Evolutionary conservation across 805 yeast species (phyloP).

Genomic region (Candida awuae): DNA sequence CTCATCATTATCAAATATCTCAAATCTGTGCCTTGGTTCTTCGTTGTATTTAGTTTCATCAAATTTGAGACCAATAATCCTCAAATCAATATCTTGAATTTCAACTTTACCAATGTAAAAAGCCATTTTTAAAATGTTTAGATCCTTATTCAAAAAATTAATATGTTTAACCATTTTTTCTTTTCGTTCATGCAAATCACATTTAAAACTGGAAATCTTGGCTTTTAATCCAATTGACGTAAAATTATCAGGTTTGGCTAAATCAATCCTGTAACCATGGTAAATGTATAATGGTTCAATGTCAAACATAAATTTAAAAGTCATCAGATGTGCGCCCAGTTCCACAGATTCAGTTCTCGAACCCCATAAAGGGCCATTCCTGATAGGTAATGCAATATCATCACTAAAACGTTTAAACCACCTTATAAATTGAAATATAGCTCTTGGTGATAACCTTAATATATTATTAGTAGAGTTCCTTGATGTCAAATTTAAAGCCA

Average conservation of each 20-base stretch:
- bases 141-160: constrained; percentile 40
- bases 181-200: constrained; percentile 58
- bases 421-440: constrained; percentile 52
- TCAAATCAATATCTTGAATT: constrained; percentile 47
- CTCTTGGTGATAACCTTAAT: constrained; percentile 63
- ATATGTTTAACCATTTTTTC: constrained; percentile 41
- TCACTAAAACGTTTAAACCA: constrained; percentile 89
- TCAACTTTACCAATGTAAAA: constrained; percentile 56
- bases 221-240: constrained; percentile 62
- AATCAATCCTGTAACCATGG: constrained; percentile 54
- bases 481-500: constrained; percentile 43
- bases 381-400: constrained; percentile 64
- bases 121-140: constrained; percentile 47
- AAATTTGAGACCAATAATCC: constrained; percentile 46
- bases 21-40: constrained; percentile 8
- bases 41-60: constrained; percentile 6
- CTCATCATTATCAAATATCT: constrained; percentile 44
- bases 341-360: constrained; percentile 48
- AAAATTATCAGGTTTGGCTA: constrained; percentile 32
- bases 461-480: constrained; percentile 43
- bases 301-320: constrained; percentile 70
- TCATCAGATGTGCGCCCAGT: constrained; percentile 63
- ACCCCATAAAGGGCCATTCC: constrained; percentile 65
- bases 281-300: constrained; percentile 64
- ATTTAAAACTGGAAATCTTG: constrained; percentile 40